Evolutionary conservation across 2,329 filamentous ascomycete species (phyloP).

Genomic region (Truncatella angustata): DNA sequence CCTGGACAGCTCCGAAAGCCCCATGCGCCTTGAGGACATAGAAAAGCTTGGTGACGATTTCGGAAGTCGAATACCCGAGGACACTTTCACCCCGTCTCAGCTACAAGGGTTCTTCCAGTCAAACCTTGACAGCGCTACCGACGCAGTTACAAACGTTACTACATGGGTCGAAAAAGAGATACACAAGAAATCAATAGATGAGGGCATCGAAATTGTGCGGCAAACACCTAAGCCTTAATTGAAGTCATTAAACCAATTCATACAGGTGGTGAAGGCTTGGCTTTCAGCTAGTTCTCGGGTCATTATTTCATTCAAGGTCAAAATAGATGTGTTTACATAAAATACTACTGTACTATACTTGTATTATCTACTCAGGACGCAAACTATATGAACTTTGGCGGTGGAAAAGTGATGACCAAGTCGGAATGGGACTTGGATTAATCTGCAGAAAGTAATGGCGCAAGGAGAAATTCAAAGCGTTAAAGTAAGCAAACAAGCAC

Average conservation of each 20-base stretch:
- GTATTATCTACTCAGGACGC: neutral
- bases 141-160: slow-evolving; percentile 25
- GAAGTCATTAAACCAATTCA: too few species aligned
- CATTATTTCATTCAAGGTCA: too few species aligned
- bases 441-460: neutral
- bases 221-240: slow-evolving; percentile 9
- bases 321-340: too few species aligned
- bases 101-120: slow-evolving; percentile 35
- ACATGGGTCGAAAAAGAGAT: slow-evolving; percentile 28
- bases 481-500: too few species aligned
- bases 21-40: slow-evolving; percentile 12
- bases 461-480: too few species aligned
- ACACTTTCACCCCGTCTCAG: slow-evolving; percentile 34
- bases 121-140: slow-evolving; percentile 27
- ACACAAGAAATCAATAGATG: slow-evolving; percentile 19
- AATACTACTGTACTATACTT: neutral
- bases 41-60: slow-evolving; percentile 26
- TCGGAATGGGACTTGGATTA: too few species aligned
- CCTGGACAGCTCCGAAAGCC: neutral
- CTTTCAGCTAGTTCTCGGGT: too few species aligned
- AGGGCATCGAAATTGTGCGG: slow-evolving; percentile 27
- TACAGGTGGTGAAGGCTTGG: too few species aligned
- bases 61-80: slow-evolving; percentile 27
- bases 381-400: too few species aligned
- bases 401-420: too few species aligned